Evolutionary conservation across 768 basidiomycete genomes (phyloP).

Genomic region (Russula compacta): DNA sequence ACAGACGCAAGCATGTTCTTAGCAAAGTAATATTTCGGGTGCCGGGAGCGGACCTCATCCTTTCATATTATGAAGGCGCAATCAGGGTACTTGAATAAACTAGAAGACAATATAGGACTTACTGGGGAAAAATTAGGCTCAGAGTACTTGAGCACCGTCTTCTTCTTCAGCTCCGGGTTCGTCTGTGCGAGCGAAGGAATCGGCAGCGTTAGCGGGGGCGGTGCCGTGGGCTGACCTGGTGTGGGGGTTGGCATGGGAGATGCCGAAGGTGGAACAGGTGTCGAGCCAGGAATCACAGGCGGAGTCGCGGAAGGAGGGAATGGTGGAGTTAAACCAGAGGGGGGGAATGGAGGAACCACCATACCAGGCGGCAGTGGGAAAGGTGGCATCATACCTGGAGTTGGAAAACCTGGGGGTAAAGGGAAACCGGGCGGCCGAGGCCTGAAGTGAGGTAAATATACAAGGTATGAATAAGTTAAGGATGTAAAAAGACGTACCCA

Average conservation of each 20-base stretch:
- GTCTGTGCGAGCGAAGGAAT: conserved; percentile 51
- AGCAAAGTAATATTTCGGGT: conserved; percentile 51
- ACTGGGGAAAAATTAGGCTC: conserved; percentile 79
- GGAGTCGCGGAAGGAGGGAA: conserved; percentile 24
- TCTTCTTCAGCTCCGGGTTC: conserved; percentile 69
- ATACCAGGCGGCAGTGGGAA: conserved; percentile 20
- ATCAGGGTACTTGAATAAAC: neutral
- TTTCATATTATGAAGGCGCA: conserved; percentile 24
- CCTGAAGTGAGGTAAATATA: conserved; percentile 25
- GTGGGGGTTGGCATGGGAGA: conserved; percentile 23
- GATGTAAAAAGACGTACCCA: conserved; percentile 29
- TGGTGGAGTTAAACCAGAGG: conserved; percentile 26
- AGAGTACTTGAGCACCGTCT: conserved; percentile 59
- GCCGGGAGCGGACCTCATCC: conserved; percentile 71
- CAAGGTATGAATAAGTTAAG: conserved; percentile 29
- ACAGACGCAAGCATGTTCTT: conserved; percentile 29
- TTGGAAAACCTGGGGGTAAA: conserved; percentile 26
- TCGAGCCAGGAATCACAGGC: conserved; percentile 24
- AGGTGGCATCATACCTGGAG: conserved; percentile 26
- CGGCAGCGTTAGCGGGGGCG: conserved; percentile 38
- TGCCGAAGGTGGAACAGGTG: conserved; percentile 23
- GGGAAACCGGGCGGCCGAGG: conserved; percentile 28
- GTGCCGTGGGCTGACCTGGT: conserved; percentile 14
- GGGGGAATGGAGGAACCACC: conserved; percentile 19
- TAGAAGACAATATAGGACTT: conserved; percentile 25